Conservation (phyloP, 352 stramenopile genomes). For the Phytophthora pseudosyringae region DNA sequence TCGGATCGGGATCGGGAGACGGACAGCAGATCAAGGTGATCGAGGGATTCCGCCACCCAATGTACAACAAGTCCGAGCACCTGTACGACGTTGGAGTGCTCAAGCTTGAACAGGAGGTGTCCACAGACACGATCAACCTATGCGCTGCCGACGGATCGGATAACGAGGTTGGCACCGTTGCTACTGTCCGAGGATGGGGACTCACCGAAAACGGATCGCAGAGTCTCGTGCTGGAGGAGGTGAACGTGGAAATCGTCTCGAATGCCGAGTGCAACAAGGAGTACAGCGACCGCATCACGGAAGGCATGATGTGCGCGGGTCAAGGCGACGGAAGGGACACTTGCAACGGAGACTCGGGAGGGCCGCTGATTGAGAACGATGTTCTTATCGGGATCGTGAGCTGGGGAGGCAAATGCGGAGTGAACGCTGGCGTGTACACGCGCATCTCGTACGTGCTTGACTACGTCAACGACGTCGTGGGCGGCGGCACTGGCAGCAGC, state of each 20-base stretch:
- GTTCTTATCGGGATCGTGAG: slow-evolving; percentile 70
- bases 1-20: slow-evolving; percentile 41
- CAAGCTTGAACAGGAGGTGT: slow-evolving; percentile 60
- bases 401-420: slow-evolving; percentile 66
- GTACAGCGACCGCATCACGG: slow-evolving; percentile 63
- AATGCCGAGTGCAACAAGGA: slow-evolving; percentile 66
- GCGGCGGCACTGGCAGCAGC: slow-evolving; percentile 28
- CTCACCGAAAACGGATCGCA: slow-evolving; percentile 53
- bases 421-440: slow-evolving; percentile 61
- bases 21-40: slow-evolving; percentile 61
- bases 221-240: slow-evolving; percentile 53
- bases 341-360: slow-evolving; percentile 77
- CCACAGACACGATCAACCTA: slow-evolving; percentile 38
- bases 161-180: slow-evolving; percentile 56
- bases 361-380: slow-evolving; percentile 58
- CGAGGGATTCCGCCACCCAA: slow-evolving; percentile 49
- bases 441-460: slow-evolving; percentile 56
- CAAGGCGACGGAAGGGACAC: slow-evolving; percentile 53
- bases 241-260: slow-evolving; percentile 63
- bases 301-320: slow-evolving; percentile 68
- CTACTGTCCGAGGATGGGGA: slow-evolving; percentile 66
- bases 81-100: slow-evolving; percentile 63
- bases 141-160: slow-evolving; percentile 50
- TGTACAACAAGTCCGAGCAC: slow-evolving; percentile 62
- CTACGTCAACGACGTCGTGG: slow-evolving; percentile 64